phyloP scores from a whole-genome alignment of 495 filamentous ascomycete species.

The Aspergillus affinis region DNA sequence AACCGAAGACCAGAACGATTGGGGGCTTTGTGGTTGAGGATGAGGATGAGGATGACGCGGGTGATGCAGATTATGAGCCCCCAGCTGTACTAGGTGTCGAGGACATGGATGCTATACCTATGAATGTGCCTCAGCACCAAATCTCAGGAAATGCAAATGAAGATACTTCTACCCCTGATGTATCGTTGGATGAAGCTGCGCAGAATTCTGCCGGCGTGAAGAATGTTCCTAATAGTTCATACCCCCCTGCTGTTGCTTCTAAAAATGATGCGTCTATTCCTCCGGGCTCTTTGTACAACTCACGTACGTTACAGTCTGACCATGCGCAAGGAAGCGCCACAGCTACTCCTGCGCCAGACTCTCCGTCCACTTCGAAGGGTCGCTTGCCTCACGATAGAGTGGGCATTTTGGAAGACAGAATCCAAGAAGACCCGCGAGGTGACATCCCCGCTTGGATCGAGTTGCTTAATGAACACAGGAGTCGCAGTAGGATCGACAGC shows the following conservation, averaged over 20 bases:
- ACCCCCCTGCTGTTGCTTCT: slow-evolving; percentile 49
- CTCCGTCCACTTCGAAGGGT: slow-evolving; percentile 46
- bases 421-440: slow-evolving; percentile 86
- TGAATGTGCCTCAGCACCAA: slow-evolving; percentile 48
- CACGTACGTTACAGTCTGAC: slow-evolving; percentile 37
- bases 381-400: slow-evolving; percentile 75
- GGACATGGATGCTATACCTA: slow-evolving; percentile 47
- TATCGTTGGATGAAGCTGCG: slow-evolving; percentile 55
- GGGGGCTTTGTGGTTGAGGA: slow-evolving; percentile 82
- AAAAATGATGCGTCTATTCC: slow-evolving; percentile 47
- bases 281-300: slow-evolving; percentile 41
- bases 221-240: slow-evolving; percentile 54
- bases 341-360: slow-evolving; percentile 39
- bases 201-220: slow-evolving; percentile 53
- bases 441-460: slow-evolving; percentile 87
- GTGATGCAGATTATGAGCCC: slow-evolving; percentile 57
- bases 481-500: slow-evolving; percentile 77
- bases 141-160: slow-evolving; percentile 58
- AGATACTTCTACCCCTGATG: slow-evolving; percentile 58
- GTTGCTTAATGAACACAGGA: slow-evolving; percentile 81
- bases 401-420: slow-evolving; percentile 83
- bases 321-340: slow-evolving; percentile 40
- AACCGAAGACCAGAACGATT: slow-evolving; percentile 64
- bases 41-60: slow-evolving; percentile 53
- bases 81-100: slow-evolving; percentile 51